Evolutionary conservation across 202 grass and related monocot species (phyloP), one percentile per base, ranked within the genome.

Genomic region (Dendrocalamus latiflorus): DNA sequence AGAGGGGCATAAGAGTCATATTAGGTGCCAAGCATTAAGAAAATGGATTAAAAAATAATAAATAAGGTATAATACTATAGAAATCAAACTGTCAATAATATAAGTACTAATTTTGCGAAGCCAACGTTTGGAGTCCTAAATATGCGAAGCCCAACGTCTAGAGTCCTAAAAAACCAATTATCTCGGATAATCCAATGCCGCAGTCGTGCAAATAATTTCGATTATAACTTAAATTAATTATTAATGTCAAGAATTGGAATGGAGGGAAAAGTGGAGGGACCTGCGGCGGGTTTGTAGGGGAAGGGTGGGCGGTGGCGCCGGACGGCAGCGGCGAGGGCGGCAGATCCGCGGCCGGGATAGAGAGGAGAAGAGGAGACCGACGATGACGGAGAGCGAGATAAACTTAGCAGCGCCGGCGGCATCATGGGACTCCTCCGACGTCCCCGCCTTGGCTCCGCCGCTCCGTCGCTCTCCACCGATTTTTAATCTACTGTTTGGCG

Each of bases 221-320:
- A 37, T 34, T 43, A 41, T 11, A 77, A 51, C 30, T 2, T 33
- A 28, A 42, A 63, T 63, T 33, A 4, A 20, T 18, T 5, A 9
- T 39, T 26, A 64, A 63, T 41, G 69, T 2, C 56, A 65, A 39
- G 12, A 83, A 75, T 67, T 43, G 10, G 22, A 70, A 44, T 22
- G 15, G 12, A 18, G 18, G 0, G 57, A 41, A 42, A 9, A 18
- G 42, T 26, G 26, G 57, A 70, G 9, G 43, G 21, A 88, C 80
- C 86, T 83, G 86, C n/a, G 26, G 74, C 65, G 45, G 73, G 56
- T 57, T 65, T 83, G 86, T 41, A 77, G 73, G 77, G 10, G 68
- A 36, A 54, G 42, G 70, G 13, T 33, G 25, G 25, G 24, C 34
- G 20, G 44, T 48, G 77, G 77, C 36, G 77, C 76, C 48, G 65